Evolutionary conservation across 768 basidiomycete species (phyloP).

Genomic region (Auricularia sp.): DNA sequence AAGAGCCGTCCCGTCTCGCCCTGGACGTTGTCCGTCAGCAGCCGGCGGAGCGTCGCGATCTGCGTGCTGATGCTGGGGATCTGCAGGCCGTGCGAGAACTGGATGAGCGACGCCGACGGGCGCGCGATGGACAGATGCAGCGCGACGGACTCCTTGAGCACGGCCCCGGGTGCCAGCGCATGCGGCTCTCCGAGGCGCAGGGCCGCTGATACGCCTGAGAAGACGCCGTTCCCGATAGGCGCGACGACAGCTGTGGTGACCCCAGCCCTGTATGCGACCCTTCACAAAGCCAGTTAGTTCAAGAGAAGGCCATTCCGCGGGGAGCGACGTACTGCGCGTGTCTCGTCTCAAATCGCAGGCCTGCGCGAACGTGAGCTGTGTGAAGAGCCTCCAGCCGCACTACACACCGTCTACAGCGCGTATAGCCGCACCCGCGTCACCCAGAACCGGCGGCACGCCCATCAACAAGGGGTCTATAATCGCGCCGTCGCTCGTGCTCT

Average conservation of each 20-base stretch:
- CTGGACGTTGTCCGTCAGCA: constrained; percentile 28
- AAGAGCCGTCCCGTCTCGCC: constrained; percentile 23
- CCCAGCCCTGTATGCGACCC: constrained; percentile 63
- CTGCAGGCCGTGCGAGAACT: constrained; percentile 61
- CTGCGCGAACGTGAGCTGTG: not conserved
- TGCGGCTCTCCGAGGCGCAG: constrained; percentile 51
- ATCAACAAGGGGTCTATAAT: constrained; percentile 42
- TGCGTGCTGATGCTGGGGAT: constrained; percentile 74
- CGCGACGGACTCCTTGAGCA: constrained; percentile 56
- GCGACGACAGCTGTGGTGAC: constrained; percentile 60
- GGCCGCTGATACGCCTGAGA: constrained; percentile 51
- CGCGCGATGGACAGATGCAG: constrained; percentile 40
- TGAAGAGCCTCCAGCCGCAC: not conserved
- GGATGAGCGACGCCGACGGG: constrained; percentile 24
- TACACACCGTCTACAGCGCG: constrained; percentile 41
- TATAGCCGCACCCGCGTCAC: constrained; percentile 31
- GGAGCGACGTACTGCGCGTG: constrained; percentile 18
- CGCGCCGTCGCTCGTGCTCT: constrained; percentile 58
- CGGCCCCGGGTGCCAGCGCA: constrained; percentile 48
- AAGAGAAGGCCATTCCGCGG: not conserved
- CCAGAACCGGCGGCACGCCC: constrained; percentile 25
- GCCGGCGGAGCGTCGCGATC: constrained; percentile 57
- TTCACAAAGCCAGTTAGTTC: constrained; percentile 19
- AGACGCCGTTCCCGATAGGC: constrained; percentile 44
- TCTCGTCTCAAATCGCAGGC: constrained; percentile 23